Evolutionary conservation across 2,329 filamentous ascomycete species (phyloP).

Genomic region (Xylaria arbuscula): DNA sequence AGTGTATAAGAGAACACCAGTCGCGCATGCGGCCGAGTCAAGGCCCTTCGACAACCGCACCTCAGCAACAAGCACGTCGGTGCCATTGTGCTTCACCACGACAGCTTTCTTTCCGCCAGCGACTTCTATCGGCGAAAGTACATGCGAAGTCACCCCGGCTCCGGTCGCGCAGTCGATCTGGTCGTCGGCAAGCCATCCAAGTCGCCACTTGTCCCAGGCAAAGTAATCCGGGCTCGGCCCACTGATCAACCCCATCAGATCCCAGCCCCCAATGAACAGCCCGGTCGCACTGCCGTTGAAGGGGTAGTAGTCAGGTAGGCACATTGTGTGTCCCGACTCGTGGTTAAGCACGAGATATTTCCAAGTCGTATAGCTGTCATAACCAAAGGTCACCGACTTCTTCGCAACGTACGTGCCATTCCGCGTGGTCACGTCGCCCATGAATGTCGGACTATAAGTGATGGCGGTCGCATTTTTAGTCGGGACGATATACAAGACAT

Average conservation of each 20-base stretch:
- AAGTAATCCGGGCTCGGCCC: constrained; percentile 53
- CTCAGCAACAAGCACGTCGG: constrained; percentile 50
- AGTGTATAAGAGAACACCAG: constrained; percentile 53
- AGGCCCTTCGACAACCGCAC: constrained; percentile 44
- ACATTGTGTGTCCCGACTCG: constrained; percentile 55
- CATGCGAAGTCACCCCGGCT: constrained; percentile 46
- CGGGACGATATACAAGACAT: constrained; percentile 50
- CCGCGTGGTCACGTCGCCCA: constrained; percentile 43
- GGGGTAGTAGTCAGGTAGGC: constrained; percentile 54
- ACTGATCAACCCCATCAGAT: constrained; percentile 52
- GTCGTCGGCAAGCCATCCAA: constrained; percentile 52
- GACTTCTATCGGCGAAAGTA: constrained; percentile 42
- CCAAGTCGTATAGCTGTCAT: constrained; percentile 50
- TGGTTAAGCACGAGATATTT: constrained; percentile 53
- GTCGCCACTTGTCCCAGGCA: constrained; percentile 55
- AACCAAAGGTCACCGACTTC: constrained; percentile 51
- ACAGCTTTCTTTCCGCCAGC: constrained; percentile 45
- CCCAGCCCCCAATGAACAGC: constrained; percentile 53
- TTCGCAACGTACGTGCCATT: constrained; percentile 44
- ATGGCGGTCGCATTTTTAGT: constrained; percentile 45
- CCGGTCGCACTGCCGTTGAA: constrained; percentile 44
- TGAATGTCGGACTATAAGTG: constrained; percentile 46
- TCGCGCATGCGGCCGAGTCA: constrained; percentile 47
- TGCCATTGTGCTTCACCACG: constrained; percentile 45
- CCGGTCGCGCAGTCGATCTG: constrained; percentile 50